Percentiles rank a stretch among this genome's conserved stretches.
These are phyloP conservation scores for Immersiporthe knoxdaviesiana DNA, from an alignment of 2,329 filamentous ascomycete species.

Conservation along the genomic window DNA sequence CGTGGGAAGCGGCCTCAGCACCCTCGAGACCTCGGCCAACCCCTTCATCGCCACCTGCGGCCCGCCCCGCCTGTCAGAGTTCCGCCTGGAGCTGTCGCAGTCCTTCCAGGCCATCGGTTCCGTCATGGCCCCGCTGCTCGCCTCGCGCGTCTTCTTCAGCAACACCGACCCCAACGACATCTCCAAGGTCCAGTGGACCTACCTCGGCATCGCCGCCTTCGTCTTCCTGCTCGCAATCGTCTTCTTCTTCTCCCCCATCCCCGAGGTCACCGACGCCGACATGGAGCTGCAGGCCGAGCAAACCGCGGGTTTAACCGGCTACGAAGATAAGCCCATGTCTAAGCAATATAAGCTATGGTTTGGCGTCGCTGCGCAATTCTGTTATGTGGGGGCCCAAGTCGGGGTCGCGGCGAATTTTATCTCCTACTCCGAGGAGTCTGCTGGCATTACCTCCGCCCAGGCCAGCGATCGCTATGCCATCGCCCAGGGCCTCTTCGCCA, in stretches of 20 bases:
- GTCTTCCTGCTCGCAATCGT: slow-evolving; percentile 66
- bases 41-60: slow-evolving; percentile 62
- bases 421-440: slow-evolving; percentile 66
- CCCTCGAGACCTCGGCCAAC: slow-evolving; percentile 76
- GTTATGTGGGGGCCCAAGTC: slow-evolving; percentile 73
- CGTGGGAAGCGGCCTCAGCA: slow-evolving; percentile 70
- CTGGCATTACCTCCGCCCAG: slow-evolving; percentile 51
- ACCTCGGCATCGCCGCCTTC: slow-evolving; percentile 71
- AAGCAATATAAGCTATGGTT: slow-evolving; percentile 76
- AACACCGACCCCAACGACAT: slow-evolving; percentile 59
- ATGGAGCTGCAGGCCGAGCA: slow-evolving; percentile 62
- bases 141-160: slow-evolving; percentile 71
- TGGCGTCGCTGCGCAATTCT: slow-evolving; percentile 74
- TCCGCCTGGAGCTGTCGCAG: slow-evolving; percentile 75
- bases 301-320: slow-evolving; percentile 47
- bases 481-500: slow-evolving; percentile 71
- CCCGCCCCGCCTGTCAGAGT: slow-evolving; percentile 69
- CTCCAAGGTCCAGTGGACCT: slow-evolving; percentile 73
- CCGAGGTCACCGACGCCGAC: slow-evolving; percentile 71
- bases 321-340: slow-evolving; percentile 62
- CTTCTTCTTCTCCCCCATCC: slow-evolving; percentile 68
- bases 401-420: slow-evolving; percentile 69
- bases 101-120: slow-evolving; percentile 75
- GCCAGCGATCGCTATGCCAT: slow-evolving; percentile 72
- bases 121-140: slow-evolving; percentile 71